Evolutionary conservation across 495 filamentous ascomycete genomes (phyloP).

Genomic region (Aspergillus heteromorphus): DNA sequence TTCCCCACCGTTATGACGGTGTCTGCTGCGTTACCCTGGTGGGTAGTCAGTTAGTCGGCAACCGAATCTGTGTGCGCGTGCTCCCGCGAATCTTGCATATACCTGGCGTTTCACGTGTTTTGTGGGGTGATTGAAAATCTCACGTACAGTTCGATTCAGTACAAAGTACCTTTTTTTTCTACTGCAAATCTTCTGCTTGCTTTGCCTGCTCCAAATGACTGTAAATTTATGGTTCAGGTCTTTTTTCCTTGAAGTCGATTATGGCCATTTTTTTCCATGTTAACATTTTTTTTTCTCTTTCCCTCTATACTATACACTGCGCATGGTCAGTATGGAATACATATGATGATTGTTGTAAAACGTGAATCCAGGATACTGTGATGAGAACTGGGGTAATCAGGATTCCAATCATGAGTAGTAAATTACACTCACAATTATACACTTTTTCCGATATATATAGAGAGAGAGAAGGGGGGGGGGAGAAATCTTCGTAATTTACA

Average conservation of each 20-base stretch:
- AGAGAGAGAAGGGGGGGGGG: no score
- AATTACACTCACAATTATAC: no score
- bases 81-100: conserved; percentile 19
- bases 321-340: neutral
- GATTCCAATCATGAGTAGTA: neutral
- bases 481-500: no score
- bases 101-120: conserved; percentile 19
- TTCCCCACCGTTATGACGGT: neutral
- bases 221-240: neutral
- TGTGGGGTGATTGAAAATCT: conserved; percentile 8
- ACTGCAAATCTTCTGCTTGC: neutral
- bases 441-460: no score
- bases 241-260: neutral
- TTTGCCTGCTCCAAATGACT: neutral
- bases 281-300: no score
- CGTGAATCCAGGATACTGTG: neutral
- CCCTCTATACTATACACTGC: neutral
- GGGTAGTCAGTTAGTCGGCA: neutral
- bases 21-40: neutral
- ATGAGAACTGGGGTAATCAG: neutral
- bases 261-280: neutral
- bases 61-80: neutral
- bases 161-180: neutral
- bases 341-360: neutral
- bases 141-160: neutral